These are phyloP conservation scores for Leptographium radiaticola DNA, from an alignment of 2,329 filamentous ascomycete genomes.

Conservation along the genomic window DNA sequence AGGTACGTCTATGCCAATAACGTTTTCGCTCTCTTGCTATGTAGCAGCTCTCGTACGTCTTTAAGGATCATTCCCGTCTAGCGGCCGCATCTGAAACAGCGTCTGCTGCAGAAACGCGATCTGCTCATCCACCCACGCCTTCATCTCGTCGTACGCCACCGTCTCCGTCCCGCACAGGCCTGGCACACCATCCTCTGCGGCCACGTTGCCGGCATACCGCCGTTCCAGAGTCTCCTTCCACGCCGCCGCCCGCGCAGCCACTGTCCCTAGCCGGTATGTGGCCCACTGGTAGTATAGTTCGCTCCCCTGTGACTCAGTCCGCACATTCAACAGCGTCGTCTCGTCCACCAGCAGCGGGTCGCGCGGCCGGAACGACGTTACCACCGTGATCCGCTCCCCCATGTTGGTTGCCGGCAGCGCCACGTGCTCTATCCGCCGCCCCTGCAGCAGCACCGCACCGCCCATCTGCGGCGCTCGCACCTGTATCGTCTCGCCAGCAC, in stretches of 20 bases:
- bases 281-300: neutral
- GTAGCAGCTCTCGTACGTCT: too few relatives aligned
- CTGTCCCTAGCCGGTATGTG: neutral
- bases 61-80: neutral
- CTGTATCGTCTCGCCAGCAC: neutral
- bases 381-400: neutral
- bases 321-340: neutral
- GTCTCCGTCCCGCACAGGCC: neutral
- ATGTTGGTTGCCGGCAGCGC: neutral
- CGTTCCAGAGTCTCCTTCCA: neutral
- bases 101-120: neutral
- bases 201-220: neutral
- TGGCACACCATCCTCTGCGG: neutral
- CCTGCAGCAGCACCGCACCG: neutral
- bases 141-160: neutral
- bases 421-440: neutral
- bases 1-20: too few relatives aligned
- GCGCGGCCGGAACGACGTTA: neutral
- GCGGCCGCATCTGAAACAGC: neutral
- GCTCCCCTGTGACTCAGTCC: neutral
- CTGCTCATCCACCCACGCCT: neutral
- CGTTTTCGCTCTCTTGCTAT: too few relatives aligned
- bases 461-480: neutral
- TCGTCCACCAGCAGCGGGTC: neutral
- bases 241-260: neutral